Conservation (phyloP, 2,329 filamentous ascomycete genomes). For the Pseudogymnoascus sp. region DNA sequence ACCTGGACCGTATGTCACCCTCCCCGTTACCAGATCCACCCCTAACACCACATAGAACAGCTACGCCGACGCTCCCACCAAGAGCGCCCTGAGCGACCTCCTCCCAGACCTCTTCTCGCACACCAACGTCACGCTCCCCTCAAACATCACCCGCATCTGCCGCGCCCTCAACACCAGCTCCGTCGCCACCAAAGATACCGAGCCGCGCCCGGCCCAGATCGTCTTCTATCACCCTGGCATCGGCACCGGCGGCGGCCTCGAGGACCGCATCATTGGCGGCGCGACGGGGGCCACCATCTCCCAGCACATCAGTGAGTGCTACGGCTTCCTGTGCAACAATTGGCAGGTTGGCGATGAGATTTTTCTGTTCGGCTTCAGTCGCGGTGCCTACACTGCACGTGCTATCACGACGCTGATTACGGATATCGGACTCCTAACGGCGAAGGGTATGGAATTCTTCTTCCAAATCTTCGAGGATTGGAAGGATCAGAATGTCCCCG, state of each 20-base stretch:
- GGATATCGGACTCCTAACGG: constrained; percentile 36
- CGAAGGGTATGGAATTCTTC: constrained; percentile 36
- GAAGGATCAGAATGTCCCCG: constrained; percentile 25
- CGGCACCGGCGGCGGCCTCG: constrained; percentile 43
- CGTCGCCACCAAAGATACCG: constrained; percentile 31
- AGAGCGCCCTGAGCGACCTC: neutral
- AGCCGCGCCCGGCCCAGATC: constrained; percentile 39
- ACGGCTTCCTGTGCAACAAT: constrained; percentile 40
- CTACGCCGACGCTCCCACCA: neutral
- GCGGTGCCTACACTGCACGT: constrained; percentile 35
- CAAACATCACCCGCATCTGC: constrained; percentile 55
- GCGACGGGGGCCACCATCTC: constrained; percentile 48
- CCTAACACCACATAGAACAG: neutral
- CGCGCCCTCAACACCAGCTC: constrained; percentile 47
- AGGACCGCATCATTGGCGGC: constrained; percentile 47
- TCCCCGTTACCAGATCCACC: neutral
- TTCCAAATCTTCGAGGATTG: constrained; percentile 37
- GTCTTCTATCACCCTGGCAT: constrained; percentile 57
- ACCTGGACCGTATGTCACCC: constrained; percentile 22
- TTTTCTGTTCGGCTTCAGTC: constrained; percentile 33
- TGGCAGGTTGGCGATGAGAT: constrained; percentile 34
- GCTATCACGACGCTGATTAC: constrained; percentile 31
- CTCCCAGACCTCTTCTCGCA: neutral
- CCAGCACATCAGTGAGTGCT: constrained; percentile 43
- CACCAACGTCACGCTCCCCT: constrained; percentile 33